Conservation (phyloP, 2,329 filamentous ascomycete genomes). For the Stagonosporopsis cucurbitacearum region DNA sequence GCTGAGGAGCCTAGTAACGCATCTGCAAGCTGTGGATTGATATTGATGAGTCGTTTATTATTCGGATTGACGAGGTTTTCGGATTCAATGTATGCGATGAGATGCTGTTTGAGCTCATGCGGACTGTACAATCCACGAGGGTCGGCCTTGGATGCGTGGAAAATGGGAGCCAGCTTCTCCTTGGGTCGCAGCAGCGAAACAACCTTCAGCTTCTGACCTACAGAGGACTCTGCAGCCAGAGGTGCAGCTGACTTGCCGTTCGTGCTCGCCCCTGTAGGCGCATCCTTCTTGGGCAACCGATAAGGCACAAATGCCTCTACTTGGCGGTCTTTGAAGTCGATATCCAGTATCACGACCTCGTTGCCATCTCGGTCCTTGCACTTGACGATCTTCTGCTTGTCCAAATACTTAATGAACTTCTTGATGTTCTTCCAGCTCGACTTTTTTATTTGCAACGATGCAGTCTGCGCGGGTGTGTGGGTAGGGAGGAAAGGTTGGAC, state of each 20-base stretch:
- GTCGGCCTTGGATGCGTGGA: slow-evolving; percentile 59
- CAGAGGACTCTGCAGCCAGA: slow-evolving; percentile 48
- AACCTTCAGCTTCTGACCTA: slow-evolving; percentile 58
- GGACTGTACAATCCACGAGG: slow-evolving; percentile 64
- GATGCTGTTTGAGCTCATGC: slow-evolving; percentile 62
- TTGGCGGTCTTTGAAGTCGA: slow-evolving; percentile 66
- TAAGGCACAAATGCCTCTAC: slow-evolving; percentile 67
- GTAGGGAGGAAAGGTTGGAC: slow-evolving; percentile 71
- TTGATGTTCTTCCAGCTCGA: slow-evolving; percentile 73
- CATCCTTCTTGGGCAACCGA: slow-evolving; percentile 64
- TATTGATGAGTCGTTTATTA: slow-evolving; percentile 67
- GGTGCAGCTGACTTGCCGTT: slow-evolving; percentile 52
- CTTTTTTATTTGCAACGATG: slow-evolving; percentile 71
- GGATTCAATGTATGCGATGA: slow-evolving; percentile 65
- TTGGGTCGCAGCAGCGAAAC: slow-evolving; percentile 64
- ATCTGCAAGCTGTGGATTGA: slow-evolving; percentile 69
- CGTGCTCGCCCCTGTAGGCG: slow-evolving; percentile 33
- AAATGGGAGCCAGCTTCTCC: slow-evolving; percentile 62
- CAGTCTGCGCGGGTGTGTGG: slow-evolving; percentile 61
- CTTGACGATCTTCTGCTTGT: slow-evolving; percentile 68
- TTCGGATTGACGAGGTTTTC: slow-evolving; percentile 63
- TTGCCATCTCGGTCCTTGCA: slow-evolving; percentile 69
- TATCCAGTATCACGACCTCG: slow-evolving; percentile 68
- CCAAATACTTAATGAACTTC: slow-evolving; percentile 72
- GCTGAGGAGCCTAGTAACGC: slow-evolving; percentile 62